Evolutionary conservation across 208 protist species (phyloP), one percentile per base, ranked within the genome.

Genomic region (Crithidia expoeki): DNA sequence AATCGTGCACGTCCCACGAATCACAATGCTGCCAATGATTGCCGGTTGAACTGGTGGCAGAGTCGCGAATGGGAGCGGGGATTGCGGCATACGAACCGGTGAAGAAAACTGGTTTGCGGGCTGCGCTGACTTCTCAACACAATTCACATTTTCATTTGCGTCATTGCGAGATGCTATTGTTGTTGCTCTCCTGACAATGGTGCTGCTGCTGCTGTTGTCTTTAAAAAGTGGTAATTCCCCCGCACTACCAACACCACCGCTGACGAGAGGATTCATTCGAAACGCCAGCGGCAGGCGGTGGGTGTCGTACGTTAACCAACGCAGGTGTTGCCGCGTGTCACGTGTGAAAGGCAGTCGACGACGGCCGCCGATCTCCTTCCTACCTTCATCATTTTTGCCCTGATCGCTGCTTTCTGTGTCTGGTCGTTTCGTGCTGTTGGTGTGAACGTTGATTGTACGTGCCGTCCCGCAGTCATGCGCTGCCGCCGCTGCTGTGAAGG

Each of bases 1-100:
- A 9, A 76, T 59, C 21, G 62, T 52, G 55, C 71, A 76, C 19
- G 55, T 65, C 19, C 71, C 71, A 6, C 56, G 63, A 7, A 76
- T 25, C 16, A 76, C 55, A 21, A 64, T 47, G 55, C 62, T 52
- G 61, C 71, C 71, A 46, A 49, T 42, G 32, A 76, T 57, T 12
- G 38, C 44, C 5, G 71, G 71, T 21, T 50, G 55, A 4, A 65
- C 47, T 4, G 46, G 27, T n/a, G 62, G 71, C 19, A 76, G 32
- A 27, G 57, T 46, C 2, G 55, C 10, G 34, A 34, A 7, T 47
- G 27, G 33, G 2, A 30, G 32, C 27, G 51, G 28, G 25, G 42
- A 34, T 7, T 23, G 42, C 28, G 58, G 40, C 27, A 38, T n/a
- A n/a, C n/a, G n/a, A n/a, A n/a, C n/a, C n/a, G n/a, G n/a, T n/a